phyloP scores from a whole-genome alignment of 345 rosid genomes.

The Gossypium thurberi region DNA sequence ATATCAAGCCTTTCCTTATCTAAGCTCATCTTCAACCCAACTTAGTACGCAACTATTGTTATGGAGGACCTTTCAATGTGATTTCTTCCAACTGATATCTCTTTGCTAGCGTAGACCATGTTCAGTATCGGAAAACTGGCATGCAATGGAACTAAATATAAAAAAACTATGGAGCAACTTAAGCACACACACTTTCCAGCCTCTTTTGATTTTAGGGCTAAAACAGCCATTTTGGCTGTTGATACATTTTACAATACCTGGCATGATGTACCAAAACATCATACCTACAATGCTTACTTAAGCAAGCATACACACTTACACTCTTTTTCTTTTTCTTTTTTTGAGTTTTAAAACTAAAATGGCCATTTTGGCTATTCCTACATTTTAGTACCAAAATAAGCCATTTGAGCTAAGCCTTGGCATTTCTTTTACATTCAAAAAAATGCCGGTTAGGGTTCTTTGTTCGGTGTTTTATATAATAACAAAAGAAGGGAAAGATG shows the following conservation, averaged over 20 bases:
- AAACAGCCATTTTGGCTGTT: not conserved
- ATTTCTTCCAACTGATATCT: not conserved
- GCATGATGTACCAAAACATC: not conserved
- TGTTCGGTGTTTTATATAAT: not conserved
- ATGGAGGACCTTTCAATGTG: not conserved
- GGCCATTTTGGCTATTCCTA: constrained; percentile 3
- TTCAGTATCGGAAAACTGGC: not conserved
- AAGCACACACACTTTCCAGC: not conserved
- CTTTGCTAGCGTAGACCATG: not conserved
- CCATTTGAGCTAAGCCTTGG: constrained; percentile 8
- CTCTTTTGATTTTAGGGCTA: not conserved
- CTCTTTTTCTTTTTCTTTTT: not conserved
- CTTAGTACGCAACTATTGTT: too few species aligned
- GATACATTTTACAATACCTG: not conserved
- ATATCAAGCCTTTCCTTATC: too few species aligned
- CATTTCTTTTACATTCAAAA: not conserved
- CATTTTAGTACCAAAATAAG: constrained; percentile 4
- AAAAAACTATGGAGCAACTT: not conserved
- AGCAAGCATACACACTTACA: not conserved
- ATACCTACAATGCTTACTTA: not conserved
- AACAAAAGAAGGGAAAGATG: not conserved
- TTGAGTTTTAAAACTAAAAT: not conserved
- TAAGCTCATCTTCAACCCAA: too few species aligned
- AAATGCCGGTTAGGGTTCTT: constrained; percentile 1
- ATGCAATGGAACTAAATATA: not conserved